Base-by-base conservation (phyloP, 2,329 filamentous ascomycete genomes). In the Akanthomyces dipterigenus region DNA sequence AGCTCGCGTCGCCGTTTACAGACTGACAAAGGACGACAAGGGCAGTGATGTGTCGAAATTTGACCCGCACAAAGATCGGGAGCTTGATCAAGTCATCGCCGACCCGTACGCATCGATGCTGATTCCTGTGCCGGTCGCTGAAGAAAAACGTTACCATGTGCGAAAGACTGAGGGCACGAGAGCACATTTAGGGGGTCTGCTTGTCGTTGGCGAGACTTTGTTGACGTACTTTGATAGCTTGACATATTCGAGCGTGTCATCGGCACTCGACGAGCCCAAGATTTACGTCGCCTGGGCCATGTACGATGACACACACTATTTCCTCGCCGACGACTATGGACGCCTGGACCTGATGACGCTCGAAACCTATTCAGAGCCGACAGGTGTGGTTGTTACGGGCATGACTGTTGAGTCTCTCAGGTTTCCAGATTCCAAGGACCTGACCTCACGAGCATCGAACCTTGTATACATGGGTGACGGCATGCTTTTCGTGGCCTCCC, bases 261-360 rank as follows among this genome's bases (percentile, higher is more conserved):
- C 86, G 9, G 77, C 81, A 0, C 75, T 97, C 2, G 79, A 85
- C 1, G 87, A 93, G 61, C 84, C 92, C 0, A 91, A 89, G 3
- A 88, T 96, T 40, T 98, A 96, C 67, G 88, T 95, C n/a, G 87
- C 91, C 2, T 99, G 93, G 93, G 89, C 90, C 64, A 85, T 88
- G 68, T 87, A 95, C 56, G 90, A 98, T 68, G 85, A 86, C 26
- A 87, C 88, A 43, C 83, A 88, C 68, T 98, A 92, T 77, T 80
- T 97, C n/a, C 77, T 99, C 2, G 92, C 89, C 1, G 95, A 99
- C 71, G 92, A 97, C 67, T 97, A 95, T 70, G 93, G 95, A 18
- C 84, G 83, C 55, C 74, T 99, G 26, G 92, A 93, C 70, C 78
- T 97, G n/a, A 77, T 99, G 42, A 91, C 91, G 71, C 84, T 99